Evolutionary conservation across 2,329 filamentous ascomycete species (phyloP).

Genomic region (Fusarium gaditjirri): DNA sequence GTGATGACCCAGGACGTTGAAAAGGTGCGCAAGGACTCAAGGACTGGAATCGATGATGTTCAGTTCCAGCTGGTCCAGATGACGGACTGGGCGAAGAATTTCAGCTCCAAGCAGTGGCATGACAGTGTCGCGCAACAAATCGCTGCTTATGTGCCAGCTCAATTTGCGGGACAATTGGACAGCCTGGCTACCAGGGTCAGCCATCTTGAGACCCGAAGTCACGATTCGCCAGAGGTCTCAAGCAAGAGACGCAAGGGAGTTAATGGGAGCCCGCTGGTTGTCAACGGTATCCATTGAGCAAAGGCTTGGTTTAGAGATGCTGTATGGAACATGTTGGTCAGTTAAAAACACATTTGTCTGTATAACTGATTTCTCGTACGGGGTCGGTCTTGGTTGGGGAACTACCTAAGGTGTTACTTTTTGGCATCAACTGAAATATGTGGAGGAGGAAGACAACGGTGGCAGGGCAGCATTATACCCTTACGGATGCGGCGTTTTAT

Average conservation of each 20-base stretch:
- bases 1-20: slow-evolving; percentile 8
- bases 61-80: slow-evolving; percentile 53
- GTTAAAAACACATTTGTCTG: not conserved
- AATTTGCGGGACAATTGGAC: slow-evolving; percentile 32
- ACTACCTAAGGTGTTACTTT: not conserved
- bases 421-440: slow-evolving; percentile 4
- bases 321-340: not conserved
- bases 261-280: slow-evolving; percentile 31
- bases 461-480: slow-evolving; percentile 32
- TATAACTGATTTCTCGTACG: slow-evolving; percentile 1
- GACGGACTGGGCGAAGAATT: slow-evolving; percentile 60
- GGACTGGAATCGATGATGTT: slow-evolving; percentile 47
- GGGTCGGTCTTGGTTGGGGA: slow-evolving; percentile 1
- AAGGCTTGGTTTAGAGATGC: not conserved
- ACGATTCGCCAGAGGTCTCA: slow-evolving; percentile 6
- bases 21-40: slow-evolving; percentile 27
- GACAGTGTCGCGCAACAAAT: slow-evolving; percentile 54
- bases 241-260: slow-evolving; percentile 39
- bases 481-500: slow-evolving; percentile 22
- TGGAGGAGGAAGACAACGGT: not conserved
- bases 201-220: slow-evolving; percentile 31
- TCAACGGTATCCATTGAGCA: slow-evolving; percentile 21
- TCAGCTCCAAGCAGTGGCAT: slow-evolving; percentile 57
- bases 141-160: slow-evolving; percentile 41
- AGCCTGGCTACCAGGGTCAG: slow-evolving; percentile 33